These are phyloP conservation scores for Hygrocybe coccinea DNA, from an alignment of 768 basidiomycete species.

Conservation along the genomic window DNA sequence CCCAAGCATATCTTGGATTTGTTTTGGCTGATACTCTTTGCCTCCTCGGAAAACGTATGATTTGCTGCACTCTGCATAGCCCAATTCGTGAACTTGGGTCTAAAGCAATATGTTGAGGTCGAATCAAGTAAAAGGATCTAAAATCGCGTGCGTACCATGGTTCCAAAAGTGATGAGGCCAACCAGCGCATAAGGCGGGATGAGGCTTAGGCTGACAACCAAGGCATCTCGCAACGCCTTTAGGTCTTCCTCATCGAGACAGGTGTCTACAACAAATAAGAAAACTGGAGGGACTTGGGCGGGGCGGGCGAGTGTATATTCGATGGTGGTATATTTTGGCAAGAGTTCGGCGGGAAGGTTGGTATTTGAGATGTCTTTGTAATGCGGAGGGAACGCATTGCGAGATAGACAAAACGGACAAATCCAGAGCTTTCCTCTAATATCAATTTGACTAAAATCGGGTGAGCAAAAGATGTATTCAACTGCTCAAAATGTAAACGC, in stretches of 20 bases:
- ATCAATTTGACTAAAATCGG: constrained; percentile 80
- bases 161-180: constrained; percentile 93
- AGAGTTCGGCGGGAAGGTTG: constrained; percentile 91
- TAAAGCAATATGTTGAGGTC: constrained; percentile 25
- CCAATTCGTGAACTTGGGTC: constrained; percentile 98
- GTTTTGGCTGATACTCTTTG: constrained; percentile 94
- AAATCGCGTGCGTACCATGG: constrained; percentile 65
- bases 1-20: constrained; percentile 97
- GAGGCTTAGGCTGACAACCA: constrained; percentile 88
- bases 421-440: constrained; percentile 99
- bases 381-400: constrained; percentile 96
- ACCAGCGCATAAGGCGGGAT: constrained; percentile 93
- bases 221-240: constrained; percentile 90
- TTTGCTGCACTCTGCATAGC: constrained; percentile 93
- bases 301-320: constrained; percentile 97
- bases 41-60: constrained; percentile 98
- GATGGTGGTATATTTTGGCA: constrained; percentile 98
- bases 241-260: constrained; percentile 95
- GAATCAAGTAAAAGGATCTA: not conserved
- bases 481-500: constrained; percentile 20
- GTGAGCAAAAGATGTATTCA: constrained; percentile 8
- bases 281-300: constrained; percentile 89
- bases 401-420: constrained; percentile 95
- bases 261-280: constrained; percentile 95
- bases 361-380: constrained; percentile 98